Evolutionary conservation across 2,329 filamentous ascomycete genomes (phyloP), one percentile per base, ranked within the genome.

Genomic region (Ambrosiella beaveri): DNA sequence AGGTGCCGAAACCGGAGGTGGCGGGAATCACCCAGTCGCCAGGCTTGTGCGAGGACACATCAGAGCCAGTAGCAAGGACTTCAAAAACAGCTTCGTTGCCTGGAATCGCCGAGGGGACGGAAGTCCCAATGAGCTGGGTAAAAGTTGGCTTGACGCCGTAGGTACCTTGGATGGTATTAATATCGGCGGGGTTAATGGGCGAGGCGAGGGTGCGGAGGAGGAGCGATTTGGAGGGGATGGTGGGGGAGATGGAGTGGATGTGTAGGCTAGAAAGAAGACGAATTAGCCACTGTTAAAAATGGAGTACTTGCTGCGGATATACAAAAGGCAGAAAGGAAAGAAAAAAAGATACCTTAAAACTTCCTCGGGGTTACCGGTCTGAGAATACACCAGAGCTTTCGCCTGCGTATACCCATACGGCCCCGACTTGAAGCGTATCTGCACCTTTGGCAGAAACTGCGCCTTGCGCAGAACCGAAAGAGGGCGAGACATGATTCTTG

Each of bases 11-110:
- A 5, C 86, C 84, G 0, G 88, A 86, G 54, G 75, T 74, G 59
- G 85, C 85, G 70, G 94, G 91, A 62, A 97, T 86, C 7, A 95
- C 91, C 90, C 93, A 97, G 68, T 98, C 91, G 60, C 91, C 93
- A 64, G 79, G 84, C 19, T 74, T 67, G 27, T 95, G 72, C 2
- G 65, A 65, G 1, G 69, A 66, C 9, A 75, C 77, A 27, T 27
- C 27, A 19, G 72, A 71, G 0, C 79, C 85, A 1, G 81, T 74
- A 1, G 83, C 76, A 19, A 88, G 71, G n/a, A 97, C 84, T 70
- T 97, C 88, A 64, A 95, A 95, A 45, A 91, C 88, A 52, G 87
- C 94, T 70, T 98, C 94, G 68, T 96, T 97, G 35, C 89, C 89
- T 1, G 82, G 85, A 1, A 93, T 80, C 1, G 88, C 87, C 7